phyloP scores from a whole-genome alignment of 2,329 filamentous ascomycete species.

The Colletotrichum sp. region DNA sequence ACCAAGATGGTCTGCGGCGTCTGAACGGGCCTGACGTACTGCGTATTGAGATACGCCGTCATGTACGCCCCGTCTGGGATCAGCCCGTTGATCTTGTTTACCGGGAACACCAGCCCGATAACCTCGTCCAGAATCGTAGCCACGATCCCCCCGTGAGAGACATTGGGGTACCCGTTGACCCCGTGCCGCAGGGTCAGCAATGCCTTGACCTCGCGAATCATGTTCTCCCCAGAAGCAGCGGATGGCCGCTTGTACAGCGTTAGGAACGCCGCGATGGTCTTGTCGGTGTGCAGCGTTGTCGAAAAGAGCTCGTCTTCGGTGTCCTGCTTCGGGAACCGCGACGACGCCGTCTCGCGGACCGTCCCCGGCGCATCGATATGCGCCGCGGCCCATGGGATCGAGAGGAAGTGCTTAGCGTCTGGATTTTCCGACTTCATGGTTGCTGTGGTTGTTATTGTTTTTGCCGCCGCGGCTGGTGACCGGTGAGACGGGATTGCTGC shows the following conservation, averaged over 20 bases:
- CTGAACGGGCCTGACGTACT: slow-evolving; percentile 35
- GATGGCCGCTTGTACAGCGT: slow-evolving; percentile 32
- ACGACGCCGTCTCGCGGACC: slow-evolving; percentile 36
- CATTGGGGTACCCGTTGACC: slow-evolving; percentile 34
- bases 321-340: slow-evolving; percentile 32
- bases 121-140: slow-evolving; percentile 42
- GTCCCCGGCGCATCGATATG: slow-evolving; percentile 30
- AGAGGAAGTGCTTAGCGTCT: slow-evolving; percentile 33
- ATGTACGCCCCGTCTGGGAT: slow-evolving; percentile 32
- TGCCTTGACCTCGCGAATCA: slow-evolving; percentile 32
- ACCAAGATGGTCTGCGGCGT: slow-evolving; percentile 35
- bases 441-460: background rate
- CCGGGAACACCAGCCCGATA: slow-evolving; percentile 38
- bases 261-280: slow-evolving; percentile 37
- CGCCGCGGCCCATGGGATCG: slow-evolving; percentile 40
- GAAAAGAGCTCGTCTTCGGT: slow-evolving; percentile 38
- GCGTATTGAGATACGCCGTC: slow-evolving; percentile 39
- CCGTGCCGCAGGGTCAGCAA: slow-evolving; percentile 38
- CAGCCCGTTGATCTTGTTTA: slow-evolving; percentile 36
- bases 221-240: slow-evolving; percentile 21
- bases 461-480: background rate
- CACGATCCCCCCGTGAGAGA: slow-evolving; percentile 42
- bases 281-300: slow-evolving; percentile 30
- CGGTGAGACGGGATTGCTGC: background rate
- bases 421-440: slow-evolving; percentile 11